A percentile compares a stretch with the other conserved stretches of the same genome.
Evolutionary conservation across 192 early-diverging fungal genomes (phyloP).

Genomic region (Coemansia sp.): DNA sequence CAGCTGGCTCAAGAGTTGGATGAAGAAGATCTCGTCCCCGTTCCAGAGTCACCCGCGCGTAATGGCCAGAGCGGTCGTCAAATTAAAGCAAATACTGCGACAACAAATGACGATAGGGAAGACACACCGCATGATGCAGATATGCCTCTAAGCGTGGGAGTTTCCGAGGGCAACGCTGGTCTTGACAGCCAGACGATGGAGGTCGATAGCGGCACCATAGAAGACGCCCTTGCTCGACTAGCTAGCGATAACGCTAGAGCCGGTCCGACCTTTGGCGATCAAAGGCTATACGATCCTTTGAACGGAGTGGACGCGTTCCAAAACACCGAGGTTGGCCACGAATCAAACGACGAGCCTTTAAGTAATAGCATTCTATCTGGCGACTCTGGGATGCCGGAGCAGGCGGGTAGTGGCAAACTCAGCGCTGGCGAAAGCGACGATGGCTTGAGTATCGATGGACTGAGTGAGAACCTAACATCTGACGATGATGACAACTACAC

Average conservation of each 20-base stretch:
- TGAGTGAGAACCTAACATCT: constrained; percentile 2
- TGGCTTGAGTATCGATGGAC: neutral
- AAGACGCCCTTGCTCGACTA: constrained; percentile 50
- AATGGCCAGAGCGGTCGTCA: neutral
- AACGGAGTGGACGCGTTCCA: neutral
- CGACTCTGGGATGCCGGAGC: neutral
- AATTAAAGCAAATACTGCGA: neutral
- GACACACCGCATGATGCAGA: neutral
- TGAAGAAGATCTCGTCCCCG: neutral
- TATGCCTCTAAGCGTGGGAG: constrained; percentile 25
- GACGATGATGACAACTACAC: constrained; percentile 2
- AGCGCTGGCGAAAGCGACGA: constrained; percentile 9
- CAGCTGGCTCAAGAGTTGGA: neutral
- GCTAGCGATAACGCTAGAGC: constrained; percentile 4
- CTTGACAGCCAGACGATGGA: constrained; percentile 37
- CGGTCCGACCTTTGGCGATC: neutral
- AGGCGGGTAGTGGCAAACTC: neutral
- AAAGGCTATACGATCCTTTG: neutral
- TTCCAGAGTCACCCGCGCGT: neutral
- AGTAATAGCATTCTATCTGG: neutral
- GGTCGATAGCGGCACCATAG: constrained; percentile 37
- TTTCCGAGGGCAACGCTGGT: constrained; percentile 1
- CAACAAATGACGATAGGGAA: neutral
- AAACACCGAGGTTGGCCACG: neutral
- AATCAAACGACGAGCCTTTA: neutral